Percentiles rank a stretch among this genome's conserved stretches.
Evolutionary conservation across 2,329 filamentous ascomycete genomes (phyloP).

Genomic region (Rhinocladiella similis): DNA sequence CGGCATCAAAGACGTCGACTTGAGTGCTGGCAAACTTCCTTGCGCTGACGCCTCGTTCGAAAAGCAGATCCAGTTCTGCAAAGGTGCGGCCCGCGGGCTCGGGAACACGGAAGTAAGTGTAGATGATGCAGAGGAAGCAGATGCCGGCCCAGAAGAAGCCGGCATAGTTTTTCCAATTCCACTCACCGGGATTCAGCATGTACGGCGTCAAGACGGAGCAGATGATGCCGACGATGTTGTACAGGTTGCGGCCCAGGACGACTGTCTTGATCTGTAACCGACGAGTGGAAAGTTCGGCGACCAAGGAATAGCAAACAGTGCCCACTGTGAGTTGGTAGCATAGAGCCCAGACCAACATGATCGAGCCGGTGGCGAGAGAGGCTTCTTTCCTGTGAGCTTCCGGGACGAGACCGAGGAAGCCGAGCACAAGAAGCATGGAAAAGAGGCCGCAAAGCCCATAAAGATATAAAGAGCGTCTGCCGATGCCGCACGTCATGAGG

Average conservation of each 20-base stretch:
- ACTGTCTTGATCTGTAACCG: constrained; percentile 89
- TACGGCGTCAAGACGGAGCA: constrained; percentile 82
- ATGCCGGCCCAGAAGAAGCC: constrained; percentile 87
- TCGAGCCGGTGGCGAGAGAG: constrained; percentile 75
- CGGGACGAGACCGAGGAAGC: constrained; percentile 76
- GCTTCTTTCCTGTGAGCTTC: constrained; percentile 58
- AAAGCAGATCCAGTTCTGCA: constrained; percentile 82
- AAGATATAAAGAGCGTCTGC: constrained; percentile 74
- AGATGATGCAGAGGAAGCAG: constrained; percentile 77
- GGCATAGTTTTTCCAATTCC: constrained; percentile 85
- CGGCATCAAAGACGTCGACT: constrained; percentile 56
- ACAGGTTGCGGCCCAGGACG: constrained; percentile 77
- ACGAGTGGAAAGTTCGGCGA: constrained; percentile 78
- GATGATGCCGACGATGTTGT: constrained; percentile 80
- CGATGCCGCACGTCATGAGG: constrained; percentile 72
- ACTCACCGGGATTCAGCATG: constrained; percentile 80
- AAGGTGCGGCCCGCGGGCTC: constrained; percentile 80
- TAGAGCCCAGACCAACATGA: constrained; percentile 82
- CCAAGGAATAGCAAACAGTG: constrained; percentile 85
- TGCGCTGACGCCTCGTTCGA: constrained; percentile 70
- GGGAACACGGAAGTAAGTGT: constrained; percentile 77
- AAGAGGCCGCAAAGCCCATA: constrained; percentile 73
- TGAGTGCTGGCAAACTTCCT: constrained; percentile 66
- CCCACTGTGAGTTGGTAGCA: constrained; percentile 86
- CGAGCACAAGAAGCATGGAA: constrained; percentile 76